Base-by-base conservation (phyloP, 257 asterid genomes). In the Euphrasia confusa region DNA sequence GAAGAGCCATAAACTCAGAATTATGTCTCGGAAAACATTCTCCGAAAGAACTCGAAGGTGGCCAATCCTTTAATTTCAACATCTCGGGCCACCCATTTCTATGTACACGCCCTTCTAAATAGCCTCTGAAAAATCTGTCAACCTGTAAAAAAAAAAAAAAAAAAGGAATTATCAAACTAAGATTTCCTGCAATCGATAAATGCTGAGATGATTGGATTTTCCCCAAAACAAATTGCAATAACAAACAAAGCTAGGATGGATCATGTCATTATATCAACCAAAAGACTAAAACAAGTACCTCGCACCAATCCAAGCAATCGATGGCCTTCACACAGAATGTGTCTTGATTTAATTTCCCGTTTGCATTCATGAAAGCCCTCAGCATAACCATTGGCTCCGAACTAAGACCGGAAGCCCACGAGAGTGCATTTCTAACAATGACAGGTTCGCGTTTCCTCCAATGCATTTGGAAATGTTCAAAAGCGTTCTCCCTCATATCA, bases 341-440 rank as follows among this genome's bases (percentile, higher is more conserved):
- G 40, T 81, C 88, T 33, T 80, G 80, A 24, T 76, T 77, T 58
- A 83, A 50, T 64, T 77, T 83, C 74, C 68, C 79, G 63, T 79
- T 81, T 9, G 88, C 96, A 32, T 37, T 74, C 73, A 78, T 88
- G 71, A 88, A 81, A 67, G 96, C 96, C 75, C 92, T 80, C 80
- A 87, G 72, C 95, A 88, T 83, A 71, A 88, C 96, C 79, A 72
- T 78, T 15, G 96, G 96, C 74, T 85, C 96, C 96, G 95, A 88
- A 74, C 96, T 88, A 69, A 88, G 95, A 67, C 92, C 95, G 30
- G 87, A 76, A 50, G 84, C 83, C 75, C 35, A 68, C 18, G 70
- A 76, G 49, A 78, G 68, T 2, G 76, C 72, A 59, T 85, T 77
- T 71, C 82, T 76, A 62, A 88, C 89, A 68, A 88, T 64, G 40